These are phyloP conservation scores for Xylaria castorea DNA, from an alignment of 495 filamentous ascomycete genomes.

Conservation along the genomic window DNA sequence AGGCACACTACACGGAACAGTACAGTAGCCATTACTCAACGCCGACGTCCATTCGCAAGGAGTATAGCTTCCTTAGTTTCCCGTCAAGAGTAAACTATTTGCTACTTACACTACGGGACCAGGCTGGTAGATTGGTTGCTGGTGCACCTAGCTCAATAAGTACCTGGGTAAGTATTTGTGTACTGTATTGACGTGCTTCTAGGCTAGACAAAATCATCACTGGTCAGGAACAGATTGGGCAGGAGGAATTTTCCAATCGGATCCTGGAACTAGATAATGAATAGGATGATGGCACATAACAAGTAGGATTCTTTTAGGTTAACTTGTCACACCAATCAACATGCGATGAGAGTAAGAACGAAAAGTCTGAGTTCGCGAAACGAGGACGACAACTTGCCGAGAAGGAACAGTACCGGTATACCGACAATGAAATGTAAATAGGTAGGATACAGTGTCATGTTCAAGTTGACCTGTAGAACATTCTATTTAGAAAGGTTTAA, in stretches of 20 bases:
- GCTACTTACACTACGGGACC: background rate
- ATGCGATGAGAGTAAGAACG: background rate
- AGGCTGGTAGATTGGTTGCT: background rate
- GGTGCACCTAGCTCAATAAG: conserved; percentile 1
- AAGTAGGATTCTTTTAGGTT: background rate
- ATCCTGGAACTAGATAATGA: conserved; percentile 1
- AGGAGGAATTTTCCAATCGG: conserved; percentile 19
- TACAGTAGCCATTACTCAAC: background rate
- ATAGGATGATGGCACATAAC: conserved; percentile 18
- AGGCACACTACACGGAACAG: conserved; percentile 9
- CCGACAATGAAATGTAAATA: background rate
- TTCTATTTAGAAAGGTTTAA: background rate
- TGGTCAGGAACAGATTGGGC: conserved; percentile 24
- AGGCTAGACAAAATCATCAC: conserved; percentile 20
- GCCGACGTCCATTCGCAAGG: background rate
- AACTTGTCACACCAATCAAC: conserved; percentile 10
- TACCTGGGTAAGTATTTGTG: background rate
- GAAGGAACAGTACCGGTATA: background rate
- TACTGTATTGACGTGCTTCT: conserved; percentile 11
- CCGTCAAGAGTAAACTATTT: background rate
- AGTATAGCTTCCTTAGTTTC: conserved; percentile 4
- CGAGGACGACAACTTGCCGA: background rate
- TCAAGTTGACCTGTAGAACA: background rate
- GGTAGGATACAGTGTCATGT: background rate
- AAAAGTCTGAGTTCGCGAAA: background rate